Conservation (phyloP, 140 eudicot species). For the Cichorium intybus region DNA sequence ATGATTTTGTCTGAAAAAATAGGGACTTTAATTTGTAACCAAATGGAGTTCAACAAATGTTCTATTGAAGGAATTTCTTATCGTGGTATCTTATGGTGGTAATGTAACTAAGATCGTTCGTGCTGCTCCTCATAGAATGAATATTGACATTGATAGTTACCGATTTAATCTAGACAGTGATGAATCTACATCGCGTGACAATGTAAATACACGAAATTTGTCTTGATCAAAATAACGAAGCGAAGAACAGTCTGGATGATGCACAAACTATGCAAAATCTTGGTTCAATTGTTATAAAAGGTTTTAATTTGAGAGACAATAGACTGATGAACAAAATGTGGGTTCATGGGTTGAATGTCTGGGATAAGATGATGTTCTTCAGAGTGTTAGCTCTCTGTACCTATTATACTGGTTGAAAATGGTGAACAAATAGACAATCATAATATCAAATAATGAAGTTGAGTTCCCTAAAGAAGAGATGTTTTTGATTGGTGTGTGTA, state of each 20-base stretch:
- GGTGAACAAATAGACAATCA: conserved; percentile 17
- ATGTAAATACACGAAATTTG: conserved; percentile 40
- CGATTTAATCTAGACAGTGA: conserved; percentile 41
- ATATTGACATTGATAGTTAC: too few relatives aligned
- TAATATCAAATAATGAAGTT: conserved; percentile 42
- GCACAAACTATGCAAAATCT: conserved; percentile 19
- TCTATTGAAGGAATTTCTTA: conserved; percentile 53
- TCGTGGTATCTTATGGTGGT: conserved; percentile 46
- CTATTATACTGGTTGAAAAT: conserved; percentile 47
- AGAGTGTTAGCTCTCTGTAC: conserved; percentile 50
- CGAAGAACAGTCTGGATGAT: conserved; percentile 24
- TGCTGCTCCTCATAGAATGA: too few relatives aligned
- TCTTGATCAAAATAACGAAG: conserved; percentile 11
- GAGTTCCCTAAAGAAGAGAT: conserved; percentile 61
- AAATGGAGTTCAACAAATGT: conserved; percentile 56
- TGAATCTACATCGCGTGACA: conserved; percentile 42
- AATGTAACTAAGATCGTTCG: too few relatives aligned
- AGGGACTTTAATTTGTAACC: conserved; percentile 58
- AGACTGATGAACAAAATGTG: conserved; percentile 37
- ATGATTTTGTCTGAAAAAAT: conserved; percentile 48
- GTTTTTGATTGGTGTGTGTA: conserved; percentile 46
- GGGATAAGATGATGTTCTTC: conserved; percentile 45
- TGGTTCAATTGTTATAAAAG: conserved; percentile 32
- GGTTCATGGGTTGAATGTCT: conserved; percentile 40
- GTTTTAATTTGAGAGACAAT: conserved; percentile 44